phyloP scores from a whole-genome alignment of 352 stramenopile genomes.

The Globisporangium cylindrosporum region DNA sequence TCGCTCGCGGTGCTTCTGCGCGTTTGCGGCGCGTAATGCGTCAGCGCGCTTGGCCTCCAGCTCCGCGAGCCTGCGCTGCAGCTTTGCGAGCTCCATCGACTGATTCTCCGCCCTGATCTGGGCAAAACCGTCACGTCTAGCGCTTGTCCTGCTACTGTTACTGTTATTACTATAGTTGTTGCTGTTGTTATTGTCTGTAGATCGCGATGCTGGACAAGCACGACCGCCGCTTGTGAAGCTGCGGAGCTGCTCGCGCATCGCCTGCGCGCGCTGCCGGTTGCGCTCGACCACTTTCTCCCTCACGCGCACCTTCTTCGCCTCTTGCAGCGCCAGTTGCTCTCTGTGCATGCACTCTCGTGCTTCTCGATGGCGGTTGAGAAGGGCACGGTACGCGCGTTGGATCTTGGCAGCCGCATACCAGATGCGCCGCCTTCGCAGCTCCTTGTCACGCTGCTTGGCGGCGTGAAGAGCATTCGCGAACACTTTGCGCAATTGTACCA shows the following conservation, averaged over 20 bases:
- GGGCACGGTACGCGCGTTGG: constrained; percentile 28
- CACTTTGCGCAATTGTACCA: constrained; percentile 31
- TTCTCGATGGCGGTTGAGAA: constrained; percentile 18
- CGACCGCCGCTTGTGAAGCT: neutral
- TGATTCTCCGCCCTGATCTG: constrained; percentile 8
- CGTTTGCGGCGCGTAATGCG: neutral
- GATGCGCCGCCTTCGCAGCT: constrained; percentile 22
- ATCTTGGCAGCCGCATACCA: constrained; percentile 33
- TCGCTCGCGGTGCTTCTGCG: neutral
- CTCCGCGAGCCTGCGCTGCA: constrained; percentile 11
- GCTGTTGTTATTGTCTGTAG: constrained; percentile 7
- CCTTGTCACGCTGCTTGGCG: constrained; percentile 21
- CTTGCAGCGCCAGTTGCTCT: constrained; percentile 25
- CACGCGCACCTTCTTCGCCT: constrained; percentile 32
- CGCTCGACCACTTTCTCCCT: constrained; percentile 35
- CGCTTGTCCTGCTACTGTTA: neutral
- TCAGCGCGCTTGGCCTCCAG: constrained; percentile 8
- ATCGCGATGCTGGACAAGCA: neutral
- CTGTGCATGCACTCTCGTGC: constrained; percentile 11
- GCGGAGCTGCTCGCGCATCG: constrained; percentile 27
- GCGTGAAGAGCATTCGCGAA: constrained; percentile 20
- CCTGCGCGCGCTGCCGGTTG: constrained; percentile 38
- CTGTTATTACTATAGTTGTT: neutral
- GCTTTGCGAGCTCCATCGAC: constrained; percentile 4
- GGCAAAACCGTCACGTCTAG: neutral